Base-by-base conservation (phyloP, 805 yeast genomes). In the Jamesozyma piceae region DNA sequence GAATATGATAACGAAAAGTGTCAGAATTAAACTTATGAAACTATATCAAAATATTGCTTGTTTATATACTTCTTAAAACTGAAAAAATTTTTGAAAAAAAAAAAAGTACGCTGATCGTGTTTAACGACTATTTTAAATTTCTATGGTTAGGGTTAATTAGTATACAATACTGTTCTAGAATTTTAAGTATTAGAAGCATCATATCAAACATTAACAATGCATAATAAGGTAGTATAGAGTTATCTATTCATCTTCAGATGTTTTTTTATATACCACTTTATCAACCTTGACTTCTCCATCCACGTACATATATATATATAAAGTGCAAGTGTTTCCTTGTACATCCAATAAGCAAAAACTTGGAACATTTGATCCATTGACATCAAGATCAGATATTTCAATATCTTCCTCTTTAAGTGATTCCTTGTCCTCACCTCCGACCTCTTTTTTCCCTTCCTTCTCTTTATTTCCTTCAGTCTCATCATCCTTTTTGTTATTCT, bases 231-330 rank as follows among this genome's bases (percentile, higher is more conserved):
- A 15, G 9, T 9, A 17, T 28, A 9, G 18, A 8, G 14, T n/a
- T 19, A 20, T 18, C 13, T 31, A 40, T 10, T 30, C 36, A 24
- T 42, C 35, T 14, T 28, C 33, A 14, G 18, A 14, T 2, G 38
- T 74, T 55, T 78, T 80, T 33, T 80, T 67, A 54, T 78, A 82
- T 22, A 76, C 75, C 36, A 86, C 82, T 63, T 88, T 88, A 59
- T 90, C 97, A 17, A 92, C 96, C 59, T 84, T 85, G 28, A 92
- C 89, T 45, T 87, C 95, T 1, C 80, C 87, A 48, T 79, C 80
- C 33, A 82, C 68, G 53, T 80, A 70, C 10, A 92, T 83, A 68
- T 92, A 92, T 46, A 92, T 82, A 64, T 83, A 92, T 22, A 89
- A 68, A 1, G 89, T 83, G 51, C 95, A 82, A 2, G 75, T 73